A percentile compares a stretch with the other conserved stretches of the same genome.
These are phyloP conservation scores for Yarrowia galli DNA, from an alignment of 1,139 yeast species.

Conservation along the genomic window DNA sequence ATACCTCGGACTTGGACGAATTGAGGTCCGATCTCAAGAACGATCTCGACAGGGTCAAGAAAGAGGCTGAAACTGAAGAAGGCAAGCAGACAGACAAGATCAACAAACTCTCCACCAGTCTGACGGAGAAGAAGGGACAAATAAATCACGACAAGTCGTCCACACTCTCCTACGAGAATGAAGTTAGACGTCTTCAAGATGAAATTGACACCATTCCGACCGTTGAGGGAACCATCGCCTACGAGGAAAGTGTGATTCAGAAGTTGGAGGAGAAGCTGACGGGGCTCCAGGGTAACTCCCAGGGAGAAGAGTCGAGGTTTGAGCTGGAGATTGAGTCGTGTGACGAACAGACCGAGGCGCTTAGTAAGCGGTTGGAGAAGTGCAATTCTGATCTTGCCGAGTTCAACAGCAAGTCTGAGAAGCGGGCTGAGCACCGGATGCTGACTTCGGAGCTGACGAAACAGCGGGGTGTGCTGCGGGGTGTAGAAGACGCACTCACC, in stretches of 20 bases:
- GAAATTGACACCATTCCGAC: conserved; percentile 53
- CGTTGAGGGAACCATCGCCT: conserved; percentile 55
- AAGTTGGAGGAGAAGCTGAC: conserved; percentile 47
- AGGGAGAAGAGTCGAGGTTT: conserved; percentile 2
- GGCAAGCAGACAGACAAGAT: conserved; percentile 3
- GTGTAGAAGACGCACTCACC: background rate
- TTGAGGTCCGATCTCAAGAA: conserved; percentile 40
- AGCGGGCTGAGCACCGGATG: conserved; percentile 18
- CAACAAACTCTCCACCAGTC: background rate
- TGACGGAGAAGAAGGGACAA: conserved; percentile 16
- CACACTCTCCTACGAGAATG: conserved; percentile 44
- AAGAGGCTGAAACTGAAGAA: conserved; percentile 36
- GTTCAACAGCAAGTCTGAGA: conserved; percentile 40
- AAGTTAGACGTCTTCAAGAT: conserved; percentile 52
- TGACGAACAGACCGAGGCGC: conserved; percentile 1
- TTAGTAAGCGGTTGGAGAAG: conserved; percentile 45
- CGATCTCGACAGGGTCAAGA: conserved; percentile 41
- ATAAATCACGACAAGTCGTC: conserved; percentile 26
- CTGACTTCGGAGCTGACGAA: background rate
- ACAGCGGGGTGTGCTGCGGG: conserved; percentile 8
- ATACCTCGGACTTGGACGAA: conserved; percentile 33
- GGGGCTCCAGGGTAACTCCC: conserved; percentile 5
- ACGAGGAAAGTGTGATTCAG: conserved; percentile 52
- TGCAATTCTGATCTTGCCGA: conserved; percentile 41
- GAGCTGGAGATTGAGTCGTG: conserved; percentile 2